Conservation (phyloP, 2,329 filamentous ascomycete species). For the Colletotrichum liriopes region DNA sequence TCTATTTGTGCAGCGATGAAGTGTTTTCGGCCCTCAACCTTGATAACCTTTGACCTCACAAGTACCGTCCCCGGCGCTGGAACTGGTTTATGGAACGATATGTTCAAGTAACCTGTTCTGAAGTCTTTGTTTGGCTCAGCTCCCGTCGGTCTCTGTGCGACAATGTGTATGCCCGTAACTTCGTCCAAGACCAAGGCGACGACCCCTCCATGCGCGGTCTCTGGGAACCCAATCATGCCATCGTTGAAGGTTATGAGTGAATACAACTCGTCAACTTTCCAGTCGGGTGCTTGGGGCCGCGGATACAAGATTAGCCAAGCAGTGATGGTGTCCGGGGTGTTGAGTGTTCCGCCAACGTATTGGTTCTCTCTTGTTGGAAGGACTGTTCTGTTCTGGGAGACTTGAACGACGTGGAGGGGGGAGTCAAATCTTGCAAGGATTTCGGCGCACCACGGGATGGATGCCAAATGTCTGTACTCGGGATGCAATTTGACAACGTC, state of each 20-base stretch:
- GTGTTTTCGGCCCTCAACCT: slow-evolving; percentile 54
- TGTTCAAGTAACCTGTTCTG: slow-evolving; percentile 55
- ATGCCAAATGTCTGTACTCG: slow-evolving; percentile 50
- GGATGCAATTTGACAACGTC: slow-evolving; percentile 21
- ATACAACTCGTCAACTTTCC: slow-evolving; percentile 49
- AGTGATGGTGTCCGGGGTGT: slow-evolving; percentile 48
- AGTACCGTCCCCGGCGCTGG: slow-evolving; percentile 50
- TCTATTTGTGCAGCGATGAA: slow-evolving; percentile 52
- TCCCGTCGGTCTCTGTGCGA: slow-evolving; percentile 54
- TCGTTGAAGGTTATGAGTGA: slow-evolving; percentile 53
- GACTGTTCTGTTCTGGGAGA: slow-evolving; percentile 34
- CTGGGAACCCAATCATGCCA: slow-evolving; percentile 52
- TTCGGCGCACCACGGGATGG: slow-evolving; percentile 55
- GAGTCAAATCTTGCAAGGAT: slow-evolving; percentile 50
- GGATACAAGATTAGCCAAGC: slow-evolving; percentile 57
- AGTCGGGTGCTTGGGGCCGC: slow-evolving; percentile 43
- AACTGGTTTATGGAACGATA: slow-evolving; percentile 54
- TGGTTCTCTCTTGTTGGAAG: slow-evolving; percentile 47
- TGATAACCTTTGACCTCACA: slow-evolving; percentile 52
- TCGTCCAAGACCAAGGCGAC: slow-evolving; percentile 57
- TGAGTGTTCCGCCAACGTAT: slow-evolving; percentile 54
- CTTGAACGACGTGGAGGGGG: slow-evolving; percentile 27
- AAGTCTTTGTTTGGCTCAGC: slow-evolving; percentile 48
- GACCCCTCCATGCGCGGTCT: slow-evolving; percentile 56
- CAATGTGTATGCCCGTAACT: slow-evolving; percentile 54